Evolutionary conservation across 1,284 basidiomycete species (phyloP), one percentile per base, ranked within the genome.

Genomic region (Trametes hirsuta): DNA sequence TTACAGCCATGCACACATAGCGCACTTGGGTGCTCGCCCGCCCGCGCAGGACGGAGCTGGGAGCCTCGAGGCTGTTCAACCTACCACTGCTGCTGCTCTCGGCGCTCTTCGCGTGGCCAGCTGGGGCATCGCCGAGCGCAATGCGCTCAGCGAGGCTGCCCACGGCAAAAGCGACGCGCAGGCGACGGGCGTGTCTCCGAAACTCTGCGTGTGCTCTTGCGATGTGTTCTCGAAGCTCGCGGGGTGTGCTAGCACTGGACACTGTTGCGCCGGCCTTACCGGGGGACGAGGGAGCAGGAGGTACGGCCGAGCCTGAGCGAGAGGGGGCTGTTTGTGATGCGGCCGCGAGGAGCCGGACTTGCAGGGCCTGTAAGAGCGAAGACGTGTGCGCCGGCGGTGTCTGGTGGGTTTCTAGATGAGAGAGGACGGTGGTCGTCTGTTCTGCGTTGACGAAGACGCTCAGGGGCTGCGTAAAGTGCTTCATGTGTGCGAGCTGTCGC

Each of bases 391-490:
- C 4, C 30, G 30, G 30, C 4, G 30, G 14, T 40, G 11, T 12
- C 11, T 5, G 39, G 11, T 30, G 5, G 30, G 30, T 30, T 30
- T 30, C 5, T 30, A 30, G 8, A 30, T 8, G 30, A 30, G 30
- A 30, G 30, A 30, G 5, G 30, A 4, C 30, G 30, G 30, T 8
- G 8, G 30, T 8, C 8, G 30, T 30, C 30, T 30, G 30, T 64
- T 74, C 48, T 72, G 81, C 65, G 35, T 71, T 70, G 14, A 75
- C 66, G 35, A 90, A 75, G 12, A 80, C 53, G 2, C 82, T 79
- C 8, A 90, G 71, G 0, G 86, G 83, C 30, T 88, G 82, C 22
- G 81, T 76, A 62, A 89, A 90, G 69, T 92, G 90, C 59, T 87
- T 87, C 69, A 91, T 72, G 65, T 88, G 76, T 0, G 79, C 76